Base-by-base conservation (phyloP, 345 rosid species). In the Salix exigua region DNA sequence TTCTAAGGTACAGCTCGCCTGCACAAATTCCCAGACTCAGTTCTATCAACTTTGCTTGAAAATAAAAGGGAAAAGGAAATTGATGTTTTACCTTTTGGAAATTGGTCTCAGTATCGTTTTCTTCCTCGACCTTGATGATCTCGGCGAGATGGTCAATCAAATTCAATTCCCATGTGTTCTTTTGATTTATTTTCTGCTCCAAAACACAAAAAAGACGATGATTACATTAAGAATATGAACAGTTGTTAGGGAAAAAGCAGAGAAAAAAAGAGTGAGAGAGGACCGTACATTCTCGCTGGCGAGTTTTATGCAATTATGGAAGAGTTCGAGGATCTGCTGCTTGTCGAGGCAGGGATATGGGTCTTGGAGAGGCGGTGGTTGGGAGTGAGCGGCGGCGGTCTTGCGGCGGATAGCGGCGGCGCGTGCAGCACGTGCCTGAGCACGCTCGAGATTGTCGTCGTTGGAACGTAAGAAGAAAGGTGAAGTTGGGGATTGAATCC, bases 1-100 rank as follows among this genome's bases (percentile, higher is more conserved):
- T 88, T 95, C 99, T 82, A 95, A 85, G 10, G 97, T 93, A 85
- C 98, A 95, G 85, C 98, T 93, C 26, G 98, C 99, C 98, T 95
- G 81, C 44, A 82, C 12, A 37, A 66, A 68, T 50, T 40, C 28
- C 44, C 18, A 63, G 37, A 51, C 12, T 30, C 67, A 12, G 4
- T 40, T 3, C 44, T 10, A 40, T 25, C 67, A 5, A 64, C 3
- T 13, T 25, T 25, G 30, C 18, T 8, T 26, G 14, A 64, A 25
- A 64, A 64, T 25, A 1, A 25, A 28, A 3, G 14, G 26, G 33
- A 63, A 63, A 30, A 26, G 3, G 30, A 64, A 64, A 64, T 4
- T 46, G 17, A 25, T 26, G 18, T 14, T 73, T 60, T 73, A 95
- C 99, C 94, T 95, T 95, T 66, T 93, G 99, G 78, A 95, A 93